Conservation (phyloP, 1,284 basidiomycete genomes). For the Coriolopsis trogii region DNA sequence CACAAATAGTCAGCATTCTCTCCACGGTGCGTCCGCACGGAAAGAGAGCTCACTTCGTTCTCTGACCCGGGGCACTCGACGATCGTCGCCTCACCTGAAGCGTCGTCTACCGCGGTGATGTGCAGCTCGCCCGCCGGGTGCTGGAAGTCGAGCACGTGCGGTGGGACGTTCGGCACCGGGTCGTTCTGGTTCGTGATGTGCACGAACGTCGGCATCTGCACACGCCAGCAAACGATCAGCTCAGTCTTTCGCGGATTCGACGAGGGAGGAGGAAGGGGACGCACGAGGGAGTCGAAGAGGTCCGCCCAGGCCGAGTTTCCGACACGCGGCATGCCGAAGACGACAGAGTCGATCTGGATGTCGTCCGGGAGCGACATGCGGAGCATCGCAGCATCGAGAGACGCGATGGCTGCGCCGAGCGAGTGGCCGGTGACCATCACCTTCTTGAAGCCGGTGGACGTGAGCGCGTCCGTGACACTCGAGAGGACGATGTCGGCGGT, state of each 20-base stretch:
- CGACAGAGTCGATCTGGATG: conserved; percentile 39
- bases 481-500: conserved; percentile 44
- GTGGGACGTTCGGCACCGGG: conserved; percentile 40
- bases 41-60: conserved; percentile 26
- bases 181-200: conserved; percentile 41
- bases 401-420: conserved; percentile 46
- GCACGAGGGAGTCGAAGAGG: conserved; percentile 16
- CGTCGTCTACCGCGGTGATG: conserved; percentile 29
- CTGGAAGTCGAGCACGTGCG: conserved; percentile 35
- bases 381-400: conserved; percentile 47
- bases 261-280: background rate
- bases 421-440: conserved; percentile 43
- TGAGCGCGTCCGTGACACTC: conserved; percentile 40
- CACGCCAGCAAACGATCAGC: background rate
- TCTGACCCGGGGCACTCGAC: conserved; percentile 35
- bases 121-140: conserved; percentile 40
- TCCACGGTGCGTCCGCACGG: background rate
- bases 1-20: background rate
- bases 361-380: conserved; percentile 39
- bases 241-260: background rate
- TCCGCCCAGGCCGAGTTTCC: conserved; percentile 38
- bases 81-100: conserved; percentile 24
- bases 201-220: conserved; percentile 31
- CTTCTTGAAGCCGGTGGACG: conserved; percentile 37
- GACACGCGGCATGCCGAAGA: conserved; percentile 47